Evolutionary conservation across 768 basidiomycete species (phyloP).

Genomic region (Termitomyces sp.): DNA sequence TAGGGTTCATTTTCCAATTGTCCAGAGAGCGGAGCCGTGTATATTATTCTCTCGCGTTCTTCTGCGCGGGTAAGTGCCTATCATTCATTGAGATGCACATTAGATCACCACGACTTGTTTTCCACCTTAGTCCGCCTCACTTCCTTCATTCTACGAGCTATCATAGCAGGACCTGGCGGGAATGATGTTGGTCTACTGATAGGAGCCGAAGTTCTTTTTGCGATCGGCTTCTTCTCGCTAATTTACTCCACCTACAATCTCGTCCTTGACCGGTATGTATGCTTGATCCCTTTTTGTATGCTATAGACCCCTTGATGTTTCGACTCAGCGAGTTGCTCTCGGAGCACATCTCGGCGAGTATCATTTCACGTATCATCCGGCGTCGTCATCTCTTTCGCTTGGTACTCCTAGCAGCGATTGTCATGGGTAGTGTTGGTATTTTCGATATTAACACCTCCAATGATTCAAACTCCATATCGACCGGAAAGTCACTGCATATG

Average conservation of each 20-base stretch:
- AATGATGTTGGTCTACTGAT: constrained; percentile 20
- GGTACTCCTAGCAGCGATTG: constrained; percentile 7
- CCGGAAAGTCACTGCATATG: constrained; percentile 7
- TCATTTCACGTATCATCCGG: constrained; percentile 7
- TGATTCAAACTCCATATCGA: constrained; percentile 3
- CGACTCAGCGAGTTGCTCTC: background rate
- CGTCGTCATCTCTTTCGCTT: constrained; percentile 14
- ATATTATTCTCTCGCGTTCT: constrained; percentile 19
- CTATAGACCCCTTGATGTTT: background rate
- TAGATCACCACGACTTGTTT: background rate
- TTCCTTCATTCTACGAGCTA: constrained; percentile 23
- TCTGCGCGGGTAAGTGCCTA: constrained; percentile 18
- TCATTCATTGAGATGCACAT: background rate
- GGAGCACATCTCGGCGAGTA: background rate
- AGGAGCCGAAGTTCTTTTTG: constrained; percentile 21
- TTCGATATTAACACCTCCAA: constrained; percentile 8
- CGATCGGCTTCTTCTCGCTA: constrained; percentile 26
- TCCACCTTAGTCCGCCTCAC: constrained; percentile 18
- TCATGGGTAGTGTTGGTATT: constrained; percentile 17
- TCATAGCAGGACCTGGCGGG: constrained; percentile 18
- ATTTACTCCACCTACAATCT: constrained; percentile 27
- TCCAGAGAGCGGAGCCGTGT: constrained; percentile 18
- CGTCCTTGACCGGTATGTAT: constrained; percentile 24
- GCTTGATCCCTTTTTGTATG: background rate
- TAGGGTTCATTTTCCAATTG: constrained; percentile 15